These are phyloP conservation scores for Leptographium procerum DNA, from an alignment of 2,329 filamentous ascomycete genomes.

Conservation along the genomic window DNA sequence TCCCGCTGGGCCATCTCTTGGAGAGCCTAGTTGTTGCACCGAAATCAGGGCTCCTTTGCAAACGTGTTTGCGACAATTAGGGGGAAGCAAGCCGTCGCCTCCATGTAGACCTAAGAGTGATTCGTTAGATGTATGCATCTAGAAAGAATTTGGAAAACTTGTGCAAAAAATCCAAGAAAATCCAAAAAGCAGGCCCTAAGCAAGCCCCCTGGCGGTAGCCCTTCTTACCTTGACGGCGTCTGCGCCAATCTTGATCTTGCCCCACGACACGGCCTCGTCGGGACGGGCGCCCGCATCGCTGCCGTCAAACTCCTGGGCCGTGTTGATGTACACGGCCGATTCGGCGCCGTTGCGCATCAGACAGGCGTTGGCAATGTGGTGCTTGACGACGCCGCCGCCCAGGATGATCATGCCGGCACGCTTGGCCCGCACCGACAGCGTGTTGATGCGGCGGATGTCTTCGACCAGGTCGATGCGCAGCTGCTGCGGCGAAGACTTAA, in stretches of 20 bases:
- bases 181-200: no score
- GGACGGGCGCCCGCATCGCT: conserved; percentile 91
- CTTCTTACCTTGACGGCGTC: conserved; percentile 70
- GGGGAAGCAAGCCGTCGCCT: conserved; percentile 54
- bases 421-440: conserved; percentile 76
- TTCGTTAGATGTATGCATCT: no score
- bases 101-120: conserved; percentile 43
- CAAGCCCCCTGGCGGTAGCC: no score
- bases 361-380: conserved; percentile 96
- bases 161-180: no score
- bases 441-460: conserved; percentile 89
- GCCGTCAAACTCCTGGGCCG: conserved; percentile 92
- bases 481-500: conserved; percentile 71
- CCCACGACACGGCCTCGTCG: conserved; percentile 96
- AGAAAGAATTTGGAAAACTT: no score
- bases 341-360: conserved; percentile 97
- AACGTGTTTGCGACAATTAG: conserved; percentile 58
- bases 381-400: conserved; percentile 90
- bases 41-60: conserved; percentile 35
- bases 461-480: conserved; percentile 85
- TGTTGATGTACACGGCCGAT: conserved; percentile 95
- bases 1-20: conserved; percentile 12
- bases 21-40: neutral
- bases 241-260: conserved; percentile 86
- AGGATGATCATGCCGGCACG: conserved; percentile 90